Evolutionary conservation across 768 basidiomycete genomes (phyloP), one percentile per base, ranked within the genome.

Genomic region (Tulasnella sp.): DNA sequence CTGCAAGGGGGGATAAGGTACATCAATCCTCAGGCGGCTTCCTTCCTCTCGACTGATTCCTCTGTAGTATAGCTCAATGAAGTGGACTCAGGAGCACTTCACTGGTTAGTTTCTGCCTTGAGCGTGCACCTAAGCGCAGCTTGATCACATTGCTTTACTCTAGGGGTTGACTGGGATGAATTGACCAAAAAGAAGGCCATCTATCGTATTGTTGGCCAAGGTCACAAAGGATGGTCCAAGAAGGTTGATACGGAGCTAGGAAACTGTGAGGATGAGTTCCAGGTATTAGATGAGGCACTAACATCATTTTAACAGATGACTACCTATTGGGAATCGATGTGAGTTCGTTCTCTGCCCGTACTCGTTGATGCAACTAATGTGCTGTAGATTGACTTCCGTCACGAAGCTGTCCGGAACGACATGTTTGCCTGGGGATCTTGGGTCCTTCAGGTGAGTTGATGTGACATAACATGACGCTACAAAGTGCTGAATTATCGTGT

Each of bases 161-260:
- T 61, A 79, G 90, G 90, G 13, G 67, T 92, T 12, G 91, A 93
- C 60, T 92, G 79, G 74, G 89, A 95, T 61, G 72, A 83, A 3
- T 70, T 71, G 41, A 75, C 80, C 15, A 72, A 66, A 52, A 74
- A 73, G 9, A 74, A 73, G 35, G 76, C 65, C n/a, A 67, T 95
- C 27, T 93, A 74, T 66, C 77, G 82, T 48, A 81, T 93, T 43
- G 70, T 75, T 19, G 77, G 77, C 29, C 66, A 70, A 37, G 74
- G 72, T 5, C 78, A 79, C 57, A 77, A 81, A 65, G 79, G 81
- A 27, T 93, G 90, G 90, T 91, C 89, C 4, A 69, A 65, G 10
- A 69, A 73, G 56, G 91, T 93, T 6, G 86, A 88, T 62, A 68
- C 67, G 1, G 89, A 93, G 63, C 73, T 82, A n/a, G 88, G 85